Evolutionary conservation across 1,284 basidiomycete species (phyloP).

Genomic region (Termitomyces sp.): DNA sequence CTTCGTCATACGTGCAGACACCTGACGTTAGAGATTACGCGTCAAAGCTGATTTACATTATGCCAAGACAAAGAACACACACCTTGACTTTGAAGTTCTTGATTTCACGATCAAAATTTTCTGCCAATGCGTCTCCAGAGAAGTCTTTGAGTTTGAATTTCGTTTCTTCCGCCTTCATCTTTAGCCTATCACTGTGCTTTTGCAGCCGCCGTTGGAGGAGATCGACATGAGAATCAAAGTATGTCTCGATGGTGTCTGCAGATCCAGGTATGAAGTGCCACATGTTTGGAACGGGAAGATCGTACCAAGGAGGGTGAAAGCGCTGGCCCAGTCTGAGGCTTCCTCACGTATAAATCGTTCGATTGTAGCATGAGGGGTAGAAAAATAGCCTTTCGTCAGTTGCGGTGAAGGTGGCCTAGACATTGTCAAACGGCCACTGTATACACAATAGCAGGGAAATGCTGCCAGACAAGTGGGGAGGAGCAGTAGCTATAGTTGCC

Average conservation of each 20-base stretch:
- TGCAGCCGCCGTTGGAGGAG: slow-evolving; percentile 83
- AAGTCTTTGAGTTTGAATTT: slow-evolving; percentile 63
- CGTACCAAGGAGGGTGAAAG: slow-evolving; percentile 70
- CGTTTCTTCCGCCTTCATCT: slow-evolving; percentile 63
- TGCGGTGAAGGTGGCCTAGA: slow-evolving; percentile 37
- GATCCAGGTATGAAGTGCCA: slow-evolving; percentile 19
- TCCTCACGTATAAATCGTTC: slow-evolving; percentile 43
- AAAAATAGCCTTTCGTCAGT: slow-evolving; percentile 29
- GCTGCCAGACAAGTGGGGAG: neutral
- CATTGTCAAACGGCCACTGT: slow-evolving; percentile 21
- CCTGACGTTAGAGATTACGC: slow-evolving; percentile 33
- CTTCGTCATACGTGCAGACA: slow-evolving; percentile 68
- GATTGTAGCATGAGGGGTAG: slow-evolving; percentile 27
- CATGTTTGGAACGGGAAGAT: slow-evolving; percentile 13
- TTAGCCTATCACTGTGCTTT: slow-evolving; percentile 80
- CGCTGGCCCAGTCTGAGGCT: slow-evolving; percentile 36
- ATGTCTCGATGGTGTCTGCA: slow-evolving; percentile 83
- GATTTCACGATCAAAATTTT: slow-evolving; percentile 82
- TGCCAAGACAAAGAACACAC: slow-evolving; percentile 6
- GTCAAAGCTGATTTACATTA: slow-evolving; percentile 6
- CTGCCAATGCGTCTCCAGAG: slow-evolving; percentile 58
- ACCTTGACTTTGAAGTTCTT: slow-evolving; percentile 71
- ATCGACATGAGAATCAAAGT: slow-evolving; percentile 87
- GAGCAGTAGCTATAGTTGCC: neutral
- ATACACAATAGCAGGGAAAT: neutral